phyloP scores from a whole-genome alignment of 2,329 filamentous ascomycete species.

The Orbilia javanica region DNA sequence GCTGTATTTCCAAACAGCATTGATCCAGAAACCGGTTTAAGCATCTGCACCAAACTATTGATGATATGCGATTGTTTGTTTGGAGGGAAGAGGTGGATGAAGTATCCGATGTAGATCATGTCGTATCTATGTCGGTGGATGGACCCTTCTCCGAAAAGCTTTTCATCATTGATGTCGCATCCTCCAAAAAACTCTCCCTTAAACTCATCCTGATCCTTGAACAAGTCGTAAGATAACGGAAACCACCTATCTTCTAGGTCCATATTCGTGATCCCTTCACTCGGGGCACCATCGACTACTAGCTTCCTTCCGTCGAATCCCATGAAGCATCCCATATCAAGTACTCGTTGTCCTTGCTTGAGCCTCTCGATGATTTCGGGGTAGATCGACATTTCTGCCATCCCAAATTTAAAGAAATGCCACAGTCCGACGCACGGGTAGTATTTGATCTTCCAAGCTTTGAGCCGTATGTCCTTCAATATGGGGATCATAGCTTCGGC shows the following conservation, averaged over 20 bases:
- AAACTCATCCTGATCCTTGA: constrained; percentile 42
- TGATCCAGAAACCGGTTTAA: constrained; percentile 42
- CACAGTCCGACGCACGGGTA: constrained; percentile 65
- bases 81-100: constrained; percentile 55
- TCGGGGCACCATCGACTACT: constrained; percentile 45
- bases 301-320: constrained; percentile 52
- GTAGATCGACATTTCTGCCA: constrained; percentile 64
- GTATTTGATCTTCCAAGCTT: constrained; percentile 64
- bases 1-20: constrained; percentile 55
- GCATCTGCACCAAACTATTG: constrained; percentile 44
- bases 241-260: constrained; percentile 53
- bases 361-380: constrained; percentile 62
- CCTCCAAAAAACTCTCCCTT: constrained; percentile 53
- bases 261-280: constrained; percentile 54
- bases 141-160: constrained; percentile 41
- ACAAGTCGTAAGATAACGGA: constrained; percentile 47
- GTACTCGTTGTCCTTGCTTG: constrained; percentile 53
- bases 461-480: constrained; percentile 56
- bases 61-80: constrained; percentile 33
- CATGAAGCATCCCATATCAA: constrained; percentile 58
- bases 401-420: constrained; percentile 65
- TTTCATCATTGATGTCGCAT: constrained; percentile 52
- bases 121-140: constrained; percentile 52
- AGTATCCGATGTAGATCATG: constrained; percentile 56
- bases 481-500: constrained; percentile 32